Evolutionary conservation across 1,284 basidiomycete genomes (phyloP), one percentile per base, ranked within the genome.

Genomic region (Cystobasidium slooffiae): DNA sequence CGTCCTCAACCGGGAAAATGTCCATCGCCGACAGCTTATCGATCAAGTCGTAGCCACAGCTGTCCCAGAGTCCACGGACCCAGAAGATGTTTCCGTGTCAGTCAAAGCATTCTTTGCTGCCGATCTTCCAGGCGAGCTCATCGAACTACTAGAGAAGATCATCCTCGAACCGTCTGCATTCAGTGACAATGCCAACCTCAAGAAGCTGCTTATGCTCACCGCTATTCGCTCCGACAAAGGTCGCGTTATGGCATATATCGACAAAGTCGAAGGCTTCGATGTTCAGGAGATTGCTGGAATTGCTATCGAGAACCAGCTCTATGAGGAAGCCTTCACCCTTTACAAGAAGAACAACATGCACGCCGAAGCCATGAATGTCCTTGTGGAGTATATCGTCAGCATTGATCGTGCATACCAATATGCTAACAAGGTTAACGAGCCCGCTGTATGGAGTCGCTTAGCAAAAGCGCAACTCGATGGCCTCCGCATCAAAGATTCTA

Each of bases 381-480:
- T 99, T 56, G 97, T 99, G 55, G 97, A 99, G 83, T 95, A 98
- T 82, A 92, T 99, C 78, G 97, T 97, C 68, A 96, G 93, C 53
- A 92, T 99, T 78, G 97, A 99, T 81, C 93, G 97, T 80, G 97
- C 94, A 75, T 87, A 93, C 78, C 94, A 97, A 76, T 99, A 93
- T 80, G 97, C 97, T 76, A 92, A 89, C 85, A 99, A 98, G 86
- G 90, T 98, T 84, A 94, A 98, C 85, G 87, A 90, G 83, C 94
- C 97, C 41, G 94, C 94, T 78, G 94, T 99, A 41, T 99, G 97
- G 97, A 94, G 91, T 80, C 86, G 97, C 68, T 88, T 99, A 78
- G 97, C 93, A 52, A 99, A 99, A 84, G 97, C 97, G n/a, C 97
- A 99, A 84, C 88, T 99, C 72, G 97, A 99, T 83, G 97, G 97